Base-by-base conservation (phyloP, 352 stramenopile genomes). In the Achlya hypogyna region DNA sequence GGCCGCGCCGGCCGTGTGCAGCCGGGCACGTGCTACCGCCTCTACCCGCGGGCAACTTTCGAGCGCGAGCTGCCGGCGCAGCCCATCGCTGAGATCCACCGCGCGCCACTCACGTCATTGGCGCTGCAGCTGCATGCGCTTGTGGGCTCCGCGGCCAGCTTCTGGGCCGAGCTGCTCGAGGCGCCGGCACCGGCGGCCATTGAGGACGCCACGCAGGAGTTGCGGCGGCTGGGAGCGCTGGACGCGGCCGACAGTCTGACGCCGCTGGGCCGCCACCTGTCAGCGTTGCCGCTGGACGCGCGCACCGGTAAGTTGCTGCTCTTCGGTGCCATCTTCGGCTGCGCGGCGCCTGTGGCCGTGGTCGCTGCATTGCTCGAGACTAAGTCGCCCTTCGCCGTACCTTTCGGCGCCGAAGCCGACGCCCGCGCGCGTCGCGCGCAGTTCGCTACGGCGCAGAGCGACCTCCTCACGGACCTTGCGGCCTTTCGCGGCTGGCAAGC, bases 261-360 rank as follows among this genome's bases (percentile, higher is more conserved):
- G 22, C 82, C 88, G 64, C 81, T 99, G 0, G 97, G 97, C 6
- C 53, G 74, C 0, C 87, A 98, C 62, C 78, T 99, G 18, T 86
- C 93, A 9, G 81, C 87, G 53, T 76, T 99, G 10, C 96, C 96
- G n/a, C 80, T 99, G 6, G 90, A 99, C 75, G 91, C 96, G 20
- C 88, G 96, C 71, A 76, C 99, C 22, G 97, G 91, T 28, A 99
- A 99, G 72, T 91, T 99, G 77, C 75, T 99, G 10, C 76, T 99
- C 22, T 91, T 96, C 51, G 96, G 93, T 18, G 84, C 88, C 51
- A 73, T 99, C 12, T 98, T 99, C 62, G 73, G 80, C 20, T 98
- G 93, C 42, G 84, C 82, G 64, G 89, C 86, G 34, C 72, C 77
- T 0, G 73, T 87, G 2, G 79, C 81, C 14, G 88, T 85, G 0